Conservation (phyloP, 257 asterid species). For the Gynochthodes officinalis region DNA sequence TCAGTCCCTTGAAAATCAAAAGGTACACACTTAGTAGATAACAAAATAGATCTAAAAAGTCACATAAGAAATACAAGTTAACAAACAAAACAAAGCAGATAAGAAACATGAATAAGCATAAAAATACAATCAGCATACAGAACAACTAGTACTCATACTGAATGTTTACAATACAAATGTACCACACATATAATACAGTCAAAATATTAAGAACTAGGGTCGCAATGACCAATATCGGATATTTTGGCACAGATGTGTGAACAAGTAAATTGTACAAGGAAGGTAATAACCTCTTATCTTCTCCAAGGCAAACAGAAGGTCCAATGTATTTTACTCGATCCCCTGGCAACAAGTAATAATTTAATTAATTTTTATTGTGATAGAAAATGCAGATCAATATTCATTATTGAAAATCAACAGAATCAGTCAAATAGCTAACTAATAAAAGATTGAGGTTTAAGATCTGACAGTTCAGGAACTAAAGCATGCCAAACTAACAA, state of each 20-base stretch:
- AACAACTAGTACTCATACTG: not conserved
- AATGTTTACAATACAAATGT: not conserved
- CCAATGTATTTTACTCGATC: constrained; percentile 89
- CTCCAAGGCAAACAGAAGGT: constrained; percentile 52
- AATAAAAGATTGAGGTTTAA: too few species aligned
- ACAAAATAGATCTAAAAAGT: constrained; percentile 1
- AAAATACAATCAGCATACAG: not conserved
- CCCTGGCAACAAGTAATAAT: constrained; percentile 48
- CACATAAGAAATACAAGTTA: not conserved
- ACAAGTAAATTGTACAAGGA: constrained; percentile 4
- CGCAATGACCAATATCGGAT: not conserved
- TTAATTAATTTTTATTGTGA: too few species aligned
- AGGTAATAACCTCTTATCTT: constrained; percentile 61
- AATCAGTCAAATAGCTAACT: too few species aligned
- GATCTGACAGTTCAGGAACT: too few species aligned
- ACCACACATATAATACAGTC: not conserved
- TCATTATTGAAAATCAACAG: too few species aligned
- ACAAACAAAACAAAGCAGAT: constrained; percentile 1
- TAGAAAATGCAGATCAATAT: too few species aligned
- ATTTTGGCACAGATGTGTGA: not conserved
- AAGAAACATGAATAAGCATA: not conserved
- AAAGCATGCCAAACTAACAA: too few species aligned
- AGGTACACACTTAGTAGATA: not conserved
- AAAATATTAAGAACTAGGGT: not conserved
- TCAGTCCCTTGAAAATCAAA: not conserved